Base-by-base conservation (phyloP, 108 stramenopile species). In the Craspedostauros australis region DNA sequence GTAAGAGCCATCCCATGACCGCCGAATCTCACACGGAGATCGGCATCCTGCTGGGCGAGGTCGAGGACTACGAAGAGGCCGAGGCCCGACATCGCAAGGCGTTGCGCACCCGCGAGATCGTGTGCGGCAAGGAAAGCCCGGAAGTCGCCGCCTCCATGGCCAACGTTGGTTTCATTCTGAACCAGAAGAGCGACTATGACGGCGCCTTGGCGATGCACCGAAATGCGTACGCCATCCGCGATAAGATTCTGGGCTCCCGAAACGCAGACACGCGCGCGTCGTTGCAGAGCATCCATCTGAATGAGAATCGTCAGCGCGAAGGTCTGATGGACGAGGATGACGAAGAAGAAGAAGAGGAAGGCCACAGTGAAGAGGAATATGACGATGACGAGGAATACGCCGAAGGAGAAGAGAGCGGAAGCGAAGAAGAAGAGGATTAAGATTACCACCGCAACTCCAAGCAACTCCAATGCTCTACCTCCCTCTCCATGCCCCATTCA, bases 31-130 rank as follows among this genome's bases (percentile, higher is more conserved):
- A 62, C 46, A 57, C 52, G 19, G 52, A 66, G 26, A 73, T 73
- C 31, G 72, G 72, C 4, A 60, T 50, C 23, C 34, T 65, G 15
- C 60, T 72, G n/a, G 39, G 43, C 11, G 72, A 73, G 24, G 57
- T 52, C 4, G 57, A 60, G 24, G 60, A 73, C 37, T 64, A 66
- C 46, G 72, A 73, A 30, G 59, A 66, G 34, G 72, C 72, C 42
- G 50, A 59, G 33, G 32, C 57, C 12, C 22, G 50, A 22, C 60
- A 65, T 24, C 57, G 64, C 2, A 61, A 73, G 36, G 69, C 73
- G 15, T 57, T 75, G 3, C 45, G 46, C 11, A 65, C 69, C 27
- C 41, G 60, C 25, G 53, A 64, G 25, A 60, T 52, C 14, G 28
- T 65, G 2, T 30, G 68, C 18, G 55, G 66, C 25, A 57, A 58